Evolutionary conservation across 257 asterid species (phyloP), one percentile per base, ranked within the genome.

Genomic region (Solanum bulbocastanum): DNA sequence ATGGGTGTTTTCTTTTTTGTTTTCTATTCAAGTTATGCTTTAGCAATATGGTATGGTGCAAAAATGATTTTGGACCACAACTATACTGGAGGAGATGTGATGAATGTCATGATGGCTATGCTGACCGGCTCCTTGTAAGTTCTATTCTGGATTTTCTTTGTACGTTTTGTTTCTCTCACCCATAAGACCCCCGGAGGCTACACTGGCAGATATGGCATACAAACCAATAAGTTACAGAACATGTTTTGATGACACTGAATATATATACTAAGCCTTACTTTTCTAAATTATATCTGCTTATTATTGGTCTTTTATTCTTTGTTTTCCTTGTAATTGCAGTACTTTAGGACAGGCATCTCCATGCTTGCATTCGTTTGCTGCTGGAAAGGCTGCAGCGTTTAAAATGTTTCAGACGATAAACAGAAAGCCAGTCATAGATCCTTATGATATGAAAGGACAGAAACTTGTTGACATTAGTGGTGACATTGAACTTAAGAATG

Each of bases 21-120:
- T 44, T 79, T 94, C 90, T 96, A 92, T 89, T 91, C 93, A 86
- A 94, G 98, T 89, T 94, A 96, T 66, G 98, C 92, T 88, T 91
- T 96, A 91, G 98, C 96, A 25, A 91, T 94, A 65, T 96, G 98
- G 98, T 96, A 88, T 36, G 98, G 98, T 2, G 90, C 92, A 8
- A 94, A 81, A 92, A 68, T 94, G 95, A 92, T 96, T 66, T 33
- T 92, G 85, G 93, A 93, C 2, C 90, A 92, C 89, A 92, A 90
- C 35, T 92, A 92, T 42, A 86, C 92, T 0, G 98, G 98, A 20
- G 98, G 98, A 39, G 94, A 94, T 36, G 90, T 92, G 5, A 87
- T 96, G 44, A 94, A 94, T 13, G 96, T 94, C 5, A 94, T 94
- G 25, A 88, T 96, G 60, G 88, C 98, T 2, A 95, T 92, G 2